Conservation (phyloP, 345 rosid genomes). For the Syzygium grande region DNA sequence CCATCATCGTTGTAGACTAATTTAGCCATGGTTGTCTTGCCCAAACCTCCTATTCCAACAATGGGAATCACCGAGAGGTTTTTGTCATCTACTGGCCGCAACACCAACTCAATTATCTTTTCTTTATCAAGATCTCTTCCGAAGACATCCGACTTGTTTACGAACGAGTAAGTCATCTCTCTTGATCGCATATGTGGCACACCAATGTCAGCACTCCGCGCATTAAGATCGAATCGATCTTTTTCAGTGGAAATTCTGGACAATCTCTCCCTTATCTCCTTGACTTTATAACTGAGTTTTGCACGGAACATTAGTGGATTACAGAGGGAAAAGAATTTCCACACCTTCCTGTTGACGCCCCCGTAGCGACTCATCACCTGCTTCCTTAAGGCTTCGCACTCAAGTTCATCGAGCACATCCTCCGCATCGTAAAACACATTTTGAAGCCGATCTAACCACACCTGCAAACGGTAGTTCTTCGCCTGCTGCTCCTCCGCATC, state of each 20-base stretch:
- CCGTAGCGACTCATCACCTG: background rate
- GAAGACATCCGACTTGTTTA: background rate
- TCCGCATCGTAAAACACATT: background rate
- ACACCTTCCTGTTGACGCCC: background rate
- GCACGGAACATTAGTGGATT: background rate
- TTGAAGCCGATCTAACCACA: background rate
- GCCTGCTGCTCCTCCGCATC: background rate
- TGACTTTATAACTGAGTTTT: background rate
- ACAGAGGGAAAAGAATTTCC: background rate
- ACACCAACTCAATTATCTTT: background rate
- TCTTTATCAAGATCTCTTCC: background rate
- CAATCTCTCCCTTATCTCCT: background rate
- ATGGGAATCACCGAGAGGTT: background rate
- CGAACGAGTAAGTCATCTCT: background rate
- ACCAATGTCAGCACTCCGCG: background rate
- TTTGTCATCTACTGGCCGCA: background rate
- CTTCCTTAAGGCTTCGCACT: background rate
- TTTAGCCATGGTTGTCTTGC: background rate
- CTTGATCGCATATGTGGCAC: accelerated
- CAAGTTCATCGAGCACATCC: background rate
- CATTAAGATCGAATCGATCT: background rate
- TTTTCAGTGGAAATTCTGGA: background rate
- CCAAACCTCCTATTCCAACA: background rate
- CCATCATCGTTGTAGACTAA: background rate
- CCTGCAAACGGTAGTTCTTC: background rate